Conservation (phyloP, 768 basidiomycete genomes). For the Amyloporia xantha region DNA sequence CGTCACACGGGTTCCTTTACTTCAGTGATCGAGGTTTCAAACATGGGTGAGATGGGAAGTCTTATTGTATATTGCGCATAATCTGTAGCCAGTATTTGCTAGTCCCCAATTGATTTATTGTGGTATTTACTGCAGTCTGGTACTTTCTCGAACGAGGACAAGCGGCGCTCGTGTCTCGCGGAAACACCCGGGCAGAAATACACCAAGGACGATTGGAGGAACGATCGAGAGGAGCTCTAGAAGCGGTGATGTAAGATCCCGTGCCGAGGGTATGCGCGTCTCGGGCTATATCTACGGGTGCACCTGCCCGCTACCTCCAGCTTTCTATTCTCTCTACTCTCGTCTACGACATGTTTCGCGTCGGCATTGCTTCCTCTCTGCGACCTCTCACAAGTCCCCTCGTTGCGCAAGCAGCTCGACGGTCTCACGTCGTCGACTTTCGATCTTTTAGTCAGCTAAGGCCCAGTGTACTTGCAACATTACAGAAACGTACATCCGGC, state of each 20-base stretch:
- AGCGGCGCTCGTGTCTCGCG: no score
- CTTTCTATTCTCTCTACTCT: slow-evolving; percentile 2
- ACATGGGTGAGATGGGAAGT: neutral
- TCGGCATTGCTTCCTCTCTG: slow-evolving; percentile 15
- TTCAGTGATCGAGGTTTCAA: slow-evolving; percentile 8
- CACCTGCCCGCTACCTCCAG: neutral
- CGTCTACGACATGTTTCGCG: slow-evolving; percentile 21
- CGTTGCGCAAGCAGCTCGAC: slow-evolving; percentile 12
- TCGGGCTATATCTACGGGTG: neutral
- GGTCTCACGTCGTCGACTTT: slow-evolving; percentile 16
- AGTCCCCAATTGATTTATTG: slow-evolving; percentile 1
- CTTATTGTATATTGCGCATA: neutral
- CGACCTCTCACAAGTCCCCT: slow-evolving; percentile 19
- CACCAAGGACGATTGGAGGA: no score
- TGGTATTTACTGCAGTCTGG: slow-evolving; percentile 2
- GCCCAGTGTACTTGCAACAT: slow-evolving; percentile 24
- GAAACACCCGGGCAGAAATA: no score
- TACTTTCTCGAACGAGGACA: neutral
- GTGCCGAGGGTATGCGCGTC: neutral
- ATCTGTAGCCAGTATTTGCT: neutral
- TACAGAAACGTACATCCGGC: slow-evolving; percentile 22
- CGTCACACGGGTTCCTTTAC: slow-evolving; percentile 38
- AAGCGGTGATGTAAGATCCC: neutral
- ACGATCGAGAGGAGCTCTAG: no score
- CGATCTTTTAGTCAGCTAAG: slow-evolving; percentile 28